Evolutionary conservation across 202 grass and related monocot genomes (phyloP), one percentile per base, ranked within the genome.

Genomic region (Zizania palustris): DNA sequence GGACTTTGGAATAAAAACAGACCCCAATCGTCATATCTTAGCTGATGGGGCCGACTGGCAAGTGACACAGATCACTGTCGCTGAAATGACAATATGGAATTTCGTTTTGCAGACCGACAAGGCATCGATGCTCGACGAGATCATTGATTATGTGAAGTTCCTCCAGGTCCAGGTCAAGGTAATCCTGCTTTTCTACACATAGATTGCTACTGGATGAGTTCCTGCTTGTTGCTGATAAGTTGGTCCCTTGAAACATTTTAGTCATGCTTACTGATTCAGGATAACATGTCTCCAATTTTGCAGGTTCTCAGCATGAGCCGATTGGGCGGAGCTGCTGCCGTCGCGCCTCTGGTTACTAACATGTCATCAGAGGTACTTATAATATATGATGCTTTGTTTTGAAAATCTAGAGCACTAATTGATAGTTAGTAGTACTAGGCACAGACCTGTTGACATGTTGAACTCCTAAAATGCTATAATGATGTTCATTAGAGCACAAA

Each of bases 131-230:
- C 88, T 99, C 11, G 92, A 99, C 11, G 96, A 99, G 92, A 99
- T 99, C 54, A 96, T 99, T 84, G 96, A 99, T 84, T 96, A 99
- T 79, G 96, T 99, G 42, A 99, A 99, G 55, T 99, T 99, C 82
- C 96, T 99, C 58, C 96, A 99, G 78, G 83, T 99, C 34, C 96
- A 99, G 85, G 96, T 99, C 96, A 99, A 99, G 89, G 96, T 87
- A 58, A 60, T 63, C 65, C 12, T 51, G 13, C 71, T 65, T 67
- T 72, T 67, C 66, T 69, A 8, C 70, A 67, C 60, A 56, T 65
- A 69, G 58, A 14, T 76, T 44, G 79, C 75, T 42, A 50, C 5
- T n/a, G 5, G 41, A 64, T 55, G 19, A n/a, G 10, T 75, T 72
- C 39, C 37, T 64, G 39, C 53, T 57, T 67, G 22, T 35, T 42